Conservation (phyloP, 345 rosid genomes). For the Corymbia maculata region DNA sequence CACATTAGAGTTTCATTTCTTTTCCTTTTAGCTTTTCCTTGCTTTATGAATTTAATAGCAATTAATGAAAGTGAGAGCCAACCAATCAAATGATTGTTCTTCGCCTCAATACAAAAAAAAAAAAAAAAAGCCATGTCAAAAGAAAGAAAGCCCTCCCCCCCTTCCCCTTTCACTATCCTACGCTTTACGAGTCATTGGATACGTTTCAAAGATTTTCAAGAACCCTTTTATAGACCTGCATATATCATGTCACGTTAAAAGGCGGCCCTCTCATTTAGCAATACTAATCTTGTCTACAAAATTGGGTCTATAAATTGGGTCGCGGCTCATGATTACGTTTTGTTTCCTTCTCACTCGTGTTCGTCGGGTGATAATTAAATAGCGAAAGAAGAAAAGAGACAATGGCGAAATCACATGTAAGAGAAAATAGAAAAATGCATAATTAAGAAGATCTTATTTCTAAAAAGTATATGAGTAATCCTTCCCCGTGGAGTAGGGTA, state of each 20-base stretch:
- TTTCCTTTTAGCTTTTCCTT: background rate
- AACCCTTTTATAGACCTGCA: background rate
- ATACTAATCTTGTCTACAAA: background rate
- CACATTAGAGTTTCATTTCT: background rate
- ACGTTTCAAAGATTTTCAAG: background rate
- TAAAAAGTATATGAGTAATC: background rate
- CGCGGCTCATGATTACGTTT: background rate
- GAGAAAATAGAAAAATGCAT: background rate
- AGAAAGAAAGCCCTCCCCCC: background rate
- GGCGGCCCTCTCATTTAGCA: background rate
- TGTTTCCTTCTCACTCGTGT: too few relatives aligned
- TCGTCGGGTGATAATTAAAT: background rate
- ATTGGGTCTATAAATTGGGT: background rate
- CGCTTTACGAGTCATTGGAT: background rate
- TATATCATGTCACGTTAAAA: background rate
- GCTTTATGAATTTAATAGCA: background rate
- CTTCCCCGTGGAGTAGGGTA: background rate
- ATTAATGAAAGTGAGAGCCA: background rate
- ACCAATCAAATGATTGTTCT: background rate
- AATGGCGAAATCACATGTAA: background rate
- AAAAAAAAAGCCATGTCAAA: background rate
- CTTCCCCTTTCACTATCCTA: background rate
- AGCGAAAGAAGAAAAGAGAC: background rate
- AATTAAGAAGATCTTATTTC: background rate
- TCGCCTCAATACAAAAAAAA: background rate